These are phyloP conservation scores for Entomortierella beljakovae DNA, from an alignment of 192 early-diverging fungal genomes.

Conservation along the genomic window DNA sequence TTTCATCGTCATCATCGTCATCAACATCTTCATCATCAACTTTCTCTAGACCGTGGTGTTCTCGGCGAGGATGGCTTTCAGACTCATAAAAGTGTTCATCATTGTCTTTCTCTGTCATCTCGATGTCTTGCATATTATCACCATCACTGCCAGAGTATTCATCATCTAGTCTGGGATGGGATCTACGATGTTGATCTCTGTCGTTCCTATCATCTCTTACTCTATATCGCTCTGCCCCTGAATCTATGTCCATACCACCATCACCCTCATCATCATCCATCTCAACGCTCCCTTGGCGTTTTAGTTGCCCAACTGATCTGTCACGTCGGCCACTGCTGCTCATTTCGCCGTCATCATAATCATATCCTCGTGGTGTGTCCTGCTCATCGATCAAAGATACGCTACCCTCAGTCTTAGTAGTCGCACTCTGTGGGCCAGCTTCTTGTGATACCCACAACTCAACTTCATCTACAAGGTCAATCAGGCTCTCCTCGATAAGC, in stretches of 20 bases:
- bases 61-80: conserved; percentile 6
- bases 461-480: conserved; percentile 73
- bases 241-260: conserved; percentile 42
- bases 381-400: not conserved
- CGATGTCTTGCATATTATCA: conserved; percentile 7
- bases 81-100: conserved; percentile 4
- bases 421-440: conserved; percentile 3
- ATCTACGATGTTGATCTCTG: not conserved
- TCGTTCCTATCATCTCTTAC: conserved; percentile 8
- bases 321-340: conserved; percentile 18
- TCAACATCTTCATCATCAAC: conserved; percentile 12
- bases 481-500: conserved; percentile 67
- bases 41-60: not conserved
- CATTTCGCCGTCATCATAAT: conserved; percentile 32
- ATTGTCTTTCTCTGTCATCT: conserved; percentile 10
- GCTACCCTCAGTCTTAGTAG: conserved; percentile 1
- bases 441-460: conserved; percentile 58
- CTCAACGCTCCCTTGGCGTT: not conserved
- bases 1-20: conserved; percentile 6
- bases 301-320: not conserved
- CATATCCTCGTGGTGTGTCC: conserved; percentile 12
- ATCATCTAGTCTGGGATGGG: not conserved
- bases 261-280: conserved; percentile 16
- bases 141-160: conserved; percentile 11
- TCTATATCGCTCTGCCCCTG: conserved; percentile 14